phyloP scores from a whole-genome alignment of 2,329 filamentous ascomycete species.

The Colletotrichum lini region DNA sequence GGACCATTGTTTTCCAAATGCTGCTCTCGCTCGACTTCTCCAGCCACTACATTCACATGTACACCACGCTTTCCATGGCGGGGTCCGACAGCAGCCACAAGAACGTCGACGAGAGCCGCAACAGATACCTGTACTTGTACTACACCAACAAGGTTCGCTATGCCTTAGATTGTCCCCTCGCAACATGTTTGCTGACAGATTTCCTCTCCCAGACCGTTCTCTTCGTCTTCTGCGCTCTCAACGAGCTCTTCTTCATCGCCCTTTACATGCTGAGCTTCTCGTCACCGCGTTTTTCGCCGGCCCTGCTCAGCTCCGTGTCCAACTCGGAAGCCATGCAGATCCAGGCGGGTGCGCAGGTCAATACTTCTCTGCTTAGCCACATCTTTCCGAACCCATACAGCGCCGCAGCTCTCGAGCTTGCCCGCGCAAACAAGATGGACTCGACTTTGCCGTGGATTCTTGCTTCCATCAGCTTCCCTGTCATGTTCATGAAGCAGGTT shows the following conservation, averaged over 20 bases:
- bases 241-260: conserved; percentile 98
- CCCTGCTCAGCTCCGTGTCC: conserved; percentile 77
- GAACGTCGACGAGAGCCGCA: conserved; percentile 89
- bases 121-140: conserved; percentile 93
- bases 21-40: conserved; percentile 93
- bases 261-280: conserved; percentile 98
- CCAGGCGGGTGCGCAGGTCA: conserved; percentile 78
- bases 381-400: conserved; percentile 93
- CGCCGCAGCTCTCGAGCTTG: conserved; percentile 91
- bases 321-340: conserved; percentile 65
- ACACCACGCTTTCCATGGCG: conserved; percentile 90
- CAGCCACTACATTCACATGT: conserved; percentile 99
- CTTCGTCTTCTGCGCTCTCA: conserved; percentile 90
- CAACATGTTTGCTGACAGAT: conserved; percentile 40
- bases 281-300: conserved; percentile 88
- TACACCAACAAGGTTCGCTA: conserved; percentile 90
- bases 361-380: conserved; percentile 77
- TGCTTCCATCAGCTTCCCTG: conserved; percentile 82
- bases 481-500: conserved; percentile 93
- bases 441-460: conserved; percentile 79
- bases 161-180: background rate
- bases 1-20: conserved; percentile 93
- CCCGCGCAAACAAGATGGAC: conserved; percentile 93
- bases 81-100: conserved; percentile 89
- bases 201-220: conserved; percentile 79